Evolutionary conservation across 1,284 basidiomycete species (phyloP).

Genomic region (Cutaneotrichosporon sp.): DNA sequence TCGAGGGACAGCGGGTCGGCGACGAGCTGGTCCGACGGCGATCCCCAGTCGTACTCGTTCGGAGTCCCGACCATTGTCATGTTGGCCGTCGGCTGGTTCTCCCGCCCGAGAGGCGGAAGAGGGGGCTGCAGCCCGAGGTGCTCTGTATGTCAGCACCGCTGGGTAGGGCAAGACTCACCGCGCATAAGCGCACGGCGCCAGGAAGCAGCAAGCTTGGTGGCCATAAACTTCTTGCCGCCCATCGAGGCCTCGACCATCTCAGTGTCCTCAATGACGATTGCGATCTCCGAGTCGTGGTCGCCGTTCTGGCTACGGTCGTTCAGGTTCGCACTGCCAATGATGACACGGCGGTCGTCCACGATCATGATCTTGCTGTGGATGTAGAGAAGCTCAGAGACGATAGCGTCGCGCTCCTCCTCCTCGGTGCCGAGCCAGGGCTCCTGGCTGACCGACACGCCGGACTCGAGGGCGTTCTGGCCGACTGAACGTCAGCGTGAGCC

Average conservation of each 20-base stretch:
- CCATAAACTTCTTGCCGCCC: constrained; percentile 65
- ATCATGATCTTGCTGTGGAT: constrained; percentile 71
- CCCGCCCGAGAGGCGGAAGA: constrained; percentile 37
- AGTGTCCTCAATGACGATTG: constrained; percentile 78
- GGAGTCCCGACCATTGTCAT: constrained; percentile 74
- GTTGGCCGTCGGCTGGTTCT: constrained; percentile 58
- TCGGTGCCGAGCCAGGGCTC: constrained; percentile 81
- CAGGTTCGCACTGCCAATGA: constrained; percentile 63
- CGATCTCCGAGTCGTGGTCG: constrained; percentile 91
- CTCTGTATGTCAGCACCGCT: constrained; percentile 59
- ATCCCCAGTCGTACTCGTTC: constrained; percentile 66
- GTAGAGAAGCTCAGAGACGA: constrained; percentile 66
- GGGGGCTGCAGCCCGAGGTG: constrained; percentile 75
- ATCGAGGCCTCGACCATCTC: constrained; percentile 75
- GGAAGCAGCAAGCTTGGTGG: constrained; percentile 41
- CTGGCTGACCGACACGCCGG: constrained; percentile 62
- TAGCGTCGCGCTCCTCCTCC: constrained; percentile 76
- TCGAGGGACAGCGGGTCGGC: constrained; percentile 74
- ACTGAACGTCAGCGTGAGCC: constrained; percentile 59
- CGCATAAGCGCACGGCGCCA: constrained; percentile 50
- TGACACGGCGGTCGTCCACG: constrained; percentile 83
- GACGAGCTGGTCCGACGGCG: constrained; percentile 66
- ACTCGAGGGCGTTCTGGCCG: constrained; percentile 71
- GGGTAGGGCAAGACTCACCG: constrained; percentile 33
- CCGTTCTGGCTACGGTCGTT: constrained; percentile 66